These are phyloP conservation scores for Trichoderma sp. DNA, from an alignment of 2,329 filamentous ascomycete species.

Conservation along the genomic window DNA sequence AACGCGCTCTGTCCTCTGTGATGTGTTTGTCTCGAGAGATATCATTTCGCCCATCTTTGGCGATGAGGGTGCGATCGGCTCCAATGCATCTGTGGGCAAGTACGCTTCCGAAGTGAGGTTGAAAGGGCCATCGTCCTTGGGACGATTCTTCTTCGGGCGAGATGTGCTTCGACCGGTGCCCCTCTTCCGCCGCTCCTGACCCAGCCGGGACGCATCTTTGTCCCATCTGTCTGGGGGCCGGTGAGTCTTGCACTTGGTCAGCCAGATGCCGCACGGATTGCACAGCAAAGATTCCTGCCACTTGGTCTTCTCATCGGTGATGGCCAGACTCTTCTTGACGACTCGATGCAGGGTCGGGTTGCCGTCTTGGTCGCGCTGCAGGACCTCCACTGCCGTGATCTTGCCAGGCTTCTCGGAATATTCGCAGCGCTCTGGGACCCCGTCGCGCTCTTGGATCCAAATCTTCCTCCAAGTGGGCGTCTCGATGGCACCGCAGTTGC, in stretches of 20 bases:
- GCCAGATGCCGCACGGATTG: conserved; percentile 96
- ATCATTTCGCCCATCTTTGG: conserved; percentile 35
- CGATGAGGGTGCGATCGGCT: conserved; percentile 48
- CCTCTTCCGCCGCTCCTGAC: conserved; percentile 55
- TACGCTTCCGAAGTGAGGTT: conserved; percentile 58
- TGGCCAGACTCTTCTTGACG: conserved; percentile 71
- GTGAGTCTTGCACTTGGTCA: conserved; percentile 83
- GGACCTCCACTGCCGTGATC: conserved; percentile 72
- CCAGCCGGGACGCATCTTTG: conserved; percentile 58
- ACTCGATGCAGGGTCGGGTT: conserved; percentile 69
- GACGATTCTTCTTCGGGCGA: conserved; percentile 52
- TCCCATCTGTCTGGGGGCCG: conserved; percentile 84
- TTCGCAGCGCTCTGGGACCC: conserved; percentile 66
- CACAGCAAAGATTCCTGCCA: conserved; percentile 80
- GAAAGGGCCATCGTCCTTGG: conserved; percentile 50
- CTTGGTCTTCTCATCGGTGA: conserved; percentile 62
- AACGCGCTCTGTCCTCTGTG: neutral
- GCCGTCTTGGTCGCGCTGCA: conserved; percentile 64
- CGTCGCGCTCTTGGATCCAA: conserved; percentile 75
- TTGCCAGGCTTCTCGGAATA: conserved; percentile 72
- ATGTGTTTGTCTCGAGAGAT: neutral
- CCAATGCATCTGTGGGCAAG: conserved; percentile 56
- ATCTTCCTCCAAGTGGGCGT: conserved; percentile 96
- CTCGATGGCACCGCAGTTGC: conserved; percentile 92
- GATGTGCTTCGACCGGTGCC: conserved; percentile 46